phyloP scores from a whole-genome alignment of 2,329 filamentous ascomycete genomes.

The Fulvia fulva region DNA sequence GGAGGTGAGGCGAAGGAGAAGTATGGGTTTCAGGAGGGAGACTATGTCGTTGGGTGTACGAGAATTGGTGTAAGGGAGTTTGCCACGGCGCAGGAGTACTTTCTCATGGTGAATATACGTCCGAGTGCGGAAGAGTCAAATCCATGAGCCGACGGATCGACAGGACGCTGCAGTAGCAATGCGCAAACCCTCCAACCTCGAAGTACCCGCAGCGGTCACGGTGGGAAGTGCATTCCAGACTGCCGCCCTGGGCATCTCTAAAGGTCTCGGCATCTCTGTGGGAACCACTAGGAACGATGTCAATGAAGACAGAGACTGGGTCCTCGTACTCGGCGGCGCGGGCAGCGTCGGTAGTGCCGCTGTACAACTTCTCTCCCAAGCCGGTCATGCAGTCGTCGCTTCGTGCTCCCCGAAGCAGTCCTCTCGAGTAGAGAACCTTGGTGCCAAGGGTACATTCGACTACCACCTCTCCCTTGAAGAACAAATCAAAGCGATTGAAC shows the following conservation, averaged over 20 bases:
- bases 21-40: neutral
- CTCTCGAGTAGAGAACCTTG: neutral
- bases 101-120: neutral
- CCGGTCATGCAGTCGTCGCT: neutral
- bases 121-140: too few relatives aligned
- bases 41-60: neutral
- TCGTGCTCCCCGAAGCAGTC: neutral
- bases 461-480: neutral
- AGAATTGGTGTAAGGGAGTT: neutral
- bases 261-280: neutral
- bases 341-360: slow-evolving; percentile 2
- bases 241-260: neutral
- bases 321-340: slow-evolving; percentile 1
- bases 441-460: neutral
- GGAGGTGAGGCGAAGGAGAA: neutral
- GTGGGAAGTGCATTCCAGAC: slow-evolving; percentile 1
- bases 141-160: too few relatives aligned
- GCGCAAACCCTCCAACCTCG: slow-evolving; percentile 3
- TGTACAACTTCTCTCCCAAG: neutral
- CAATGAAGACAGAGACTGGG: neutral
- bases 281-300: neutral
- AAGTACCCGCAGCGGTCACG: neutral
- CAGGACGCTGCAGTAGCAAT: neutral
- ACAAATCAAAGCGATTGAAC: neutral
- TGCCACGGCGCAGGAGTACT: slow-evolving; percentile 1